phyloP scores from a whole-genome alignment of 768 basidiomycete genomes.

The Clitopilus hobsonii region DNA sequence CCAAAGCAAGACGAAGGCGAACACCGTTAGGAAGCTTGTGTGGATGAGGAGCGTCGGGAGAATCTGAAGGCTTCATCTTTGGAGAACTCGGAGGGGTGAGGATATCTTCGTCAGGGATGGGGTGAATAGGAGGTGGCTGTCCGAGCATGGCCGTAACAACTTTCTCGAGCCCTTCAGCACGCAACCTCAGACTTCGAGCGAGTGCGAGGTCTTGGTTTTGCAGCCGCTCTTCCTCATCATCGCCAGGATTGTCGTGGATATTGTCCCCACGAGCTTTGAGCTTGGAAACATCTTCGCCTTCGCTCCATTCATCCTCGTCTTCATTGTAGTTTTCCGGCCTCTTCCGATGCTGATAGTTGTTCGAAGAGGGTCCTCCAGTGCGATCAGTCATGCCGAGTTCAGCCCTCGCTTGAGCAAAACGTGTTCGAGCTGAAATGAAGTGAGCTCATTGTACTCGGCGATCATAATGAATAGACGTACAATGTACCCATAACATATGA shows the following conservation, averaged over 20 bases:
- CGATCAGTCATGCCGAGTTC: constrained; percentile 85
- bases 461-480: constrained; percentile 17
- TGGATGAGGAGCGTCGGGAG: constrained; percentile 30
- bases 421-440: constrained; percentile 46
- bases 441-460: neutral
- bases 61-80: constrained; percentile 29
- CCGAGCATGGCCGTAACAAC: constrained; percentile 78
- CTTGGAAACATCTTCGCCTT: constrained; percentile 52
- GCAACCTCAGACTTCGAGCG: constrained; percentile 60
- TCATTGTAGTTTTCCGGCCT: constrained; percentile 77
- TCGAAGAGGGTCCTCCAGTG: constrained; percentile 60
- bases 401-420: constrained; percentile 79
- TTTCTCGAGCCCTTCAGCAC: constrained; percentile 80
- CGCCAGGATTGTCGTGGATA: constrained; percentile 36
- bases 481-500: constrained; percentile 83
- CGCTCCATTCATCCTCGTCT: constrained; percentile 61
- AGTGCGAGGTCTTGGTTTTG: constrained; percentile 57
- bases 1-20: constrained; percentile 68
- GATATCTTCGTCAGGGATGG: constrained; percentile 49
- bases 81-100: constrained; percentile 51
- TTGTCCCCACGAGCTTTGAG: constrained; percentile 50
- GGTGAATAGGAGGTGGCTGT: constrained; percentile 65
- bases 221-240: constrained; percentile 56
- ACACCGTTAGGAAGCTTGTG: constrained; percentile 79
- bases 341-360: constrained; percentile 57